A percentile compares a stretch with the other conserved stretches of the same genome.
phyloP scores from a whole-genome alignment of 2,329 filamentous ascomycete species.

The Plectosphaerella plurivora region DNA sequence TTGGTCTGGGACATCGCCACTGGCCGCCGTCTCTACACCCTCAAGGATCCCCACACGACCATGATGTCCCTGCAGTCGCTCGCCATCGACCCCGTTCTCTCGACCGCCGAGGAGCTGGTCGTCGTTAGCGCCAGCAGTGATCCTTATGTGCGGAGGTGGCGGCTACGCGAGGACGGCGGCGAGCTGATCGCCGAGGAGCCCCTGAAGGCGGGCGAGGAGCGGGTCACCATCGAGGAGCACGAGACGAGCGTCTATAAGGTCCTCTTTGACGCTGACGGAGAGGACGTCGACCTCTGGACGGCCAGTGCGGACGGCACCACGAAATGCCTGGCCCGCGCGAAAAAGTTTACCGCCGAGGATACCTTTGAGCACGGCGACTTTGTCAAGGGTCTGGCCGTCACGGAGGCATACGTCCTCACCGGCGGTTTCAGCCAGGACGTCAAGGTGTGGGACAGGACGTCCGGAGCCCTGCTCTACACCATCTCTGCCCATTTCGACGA shows the following conservation, averaged over 20 bases:
- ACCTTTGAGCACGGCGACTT: conserved; percentile 80
- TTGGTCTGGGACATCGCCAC: conserved; percentile 76
- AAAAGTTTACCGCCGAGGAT: conserved; percentile 68
- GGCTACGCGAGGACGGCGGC: conserved; percentile 47
- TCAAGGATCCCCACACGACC: conserved; percentile 64
- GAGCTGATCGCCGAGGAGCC: conserved; percentile 45
- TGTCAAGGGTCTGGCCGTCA: conserved; percentile 75
- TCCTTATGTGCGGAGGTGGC: conserved; percentile 75
- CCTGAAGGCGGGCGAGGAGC: conserved; percentile 22
- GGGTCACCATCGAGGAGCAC: conserved; percentile 65
- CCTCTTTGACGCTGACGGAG: conserved; percentile 59
- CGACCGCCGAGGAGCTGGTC: conserved; percentile 42
- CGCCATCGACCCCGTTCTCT: conserved; percentile 64
- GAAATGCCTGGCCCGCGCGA: conserved; percentile 69
- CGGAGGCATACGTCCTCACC: conserved; percentile 75
- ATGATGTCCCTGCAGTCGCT: conserved; percentile 81
- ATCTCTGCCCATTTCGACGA: conserved; percentile 90
- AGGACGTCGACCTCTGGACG: conserved; percentile 79
- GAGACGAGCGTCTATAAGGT: conserved; percentile 88
- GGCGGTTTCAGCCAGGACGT: conserved; percentile 89
- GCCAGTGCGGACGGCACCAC: conserved; percentile 86
- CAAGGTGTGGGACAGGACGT: conserved; percentile 77
- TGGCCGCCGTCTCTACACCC: conserved; percentile 64
- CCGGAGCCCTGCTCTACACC: conserved; percentile 67
- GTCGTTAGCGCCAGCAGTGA: conserved; percentile 80